Evolutionary conservation across 192 early-diverging fungal species (phyloP).

Genomic region (Coemansia sp.): DNA sequence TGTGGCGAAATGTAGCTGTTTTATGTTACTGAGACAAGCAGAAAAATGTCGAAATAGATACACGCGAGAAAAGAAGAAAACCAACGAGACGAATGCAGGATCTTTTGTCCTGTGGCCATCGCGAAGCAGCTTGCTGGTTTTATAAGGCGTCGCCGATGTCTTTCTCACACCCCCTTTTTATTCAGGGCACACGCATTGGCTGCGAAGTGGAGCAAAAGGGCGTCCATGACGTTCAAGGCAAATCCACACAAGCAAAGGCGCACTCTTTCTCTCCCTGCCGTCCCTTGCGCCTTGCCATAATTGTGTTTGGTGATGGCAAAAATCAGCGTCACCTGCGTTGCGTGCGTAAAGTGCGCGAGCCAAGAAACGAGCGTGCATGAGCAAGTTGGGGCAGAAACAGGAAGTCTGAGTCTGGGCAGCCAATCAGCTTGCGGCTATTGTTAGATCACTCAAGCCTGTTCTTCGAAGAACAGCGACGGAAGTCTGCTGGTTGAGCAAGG

Average conservation of each 20-base stretch:
- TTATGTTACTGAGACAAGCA: neutral
- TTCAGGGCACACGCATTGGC: too few relatives aligned
- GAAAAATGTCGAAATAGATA: too few relatives aligned
- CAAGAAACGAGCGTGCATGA: constrained; percentile 1
- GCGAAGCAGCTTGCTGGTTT: too few relatives aligned
- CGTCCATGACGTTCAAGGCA: neutral
- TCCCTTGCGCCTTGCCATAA: neutral
- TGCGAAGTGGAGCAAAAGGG: neutral
- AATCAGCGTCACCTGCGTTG: neutral
- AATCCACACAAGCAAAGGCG: constrained; percentile 1
- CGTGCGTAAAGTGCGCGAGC: constrained; percentile 1
- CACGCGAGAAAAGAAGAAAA: too few relatives aligned
- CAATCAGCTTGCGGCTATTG: neutral
- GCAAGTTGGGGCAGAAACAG: neutral
- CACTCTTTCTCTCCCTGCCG: neutral
- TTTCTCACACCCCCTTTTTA: too few relatives aligned
- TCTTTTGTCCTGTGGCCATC: too few relatives aligned
- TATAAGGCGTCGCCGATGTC: too few relatives aligned
- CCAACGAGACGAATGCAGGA: too few relatives aligned
- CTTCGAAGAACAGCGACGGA: neutral
- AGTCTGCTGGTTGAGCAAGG: too few relatives aligned
- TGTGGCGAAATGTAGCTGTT: too few relatives aligned
- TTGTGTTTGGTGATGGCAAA: neutral
- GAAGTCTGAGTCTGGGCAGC: neutral
- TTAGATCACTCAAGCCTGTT: neutral